Base-by-base conservation (phyloP, 495 filamentous ascomycete genomes). In the Hamigera avellanea region DNA sequence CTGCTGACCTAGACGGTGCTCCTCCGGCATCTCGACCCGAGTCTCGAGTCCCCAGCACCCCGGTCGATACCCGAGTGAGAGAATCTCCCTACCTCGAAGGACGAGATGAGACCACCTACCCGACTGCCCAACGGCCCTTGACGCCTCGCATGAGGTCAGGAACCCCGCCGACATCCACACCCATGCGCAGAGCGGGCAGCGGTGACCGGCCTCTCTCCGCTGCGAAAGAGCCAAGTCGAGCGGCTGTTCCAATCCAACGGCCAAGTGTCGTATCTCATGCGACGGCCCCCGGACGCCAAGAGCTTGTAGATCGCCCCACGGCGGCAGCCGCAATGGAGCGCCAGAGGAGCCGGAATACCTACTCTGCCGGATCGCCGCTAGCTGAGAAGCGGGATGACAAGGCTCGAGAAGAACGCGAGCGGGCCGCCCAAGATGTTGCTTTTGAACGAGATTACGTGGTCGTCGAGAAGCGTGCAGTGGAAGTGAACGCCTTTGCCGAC, bases 401-500 rank as follows among this genome's bases (percentile, higher is more conserved):
- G 14, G 31, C 61, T 2, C 63, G 62, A 27, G 76, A 86, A 32
- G 81, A 78, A 25, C 68, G 72, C 19, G 85, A 89, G 44, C 73
- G 70, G 39, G 83, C 83, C 14, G 86, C 81, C 8, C 85, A 94
- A 45, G 88, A 93, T 37, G 75, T 91, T 4, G 84, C 83, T 1
- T 83, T 93, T 52, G 86, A 93, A 50, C 70, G 87, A 44, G 91
- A 95, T 46, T 98, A 95, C 45, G 89, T 98, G 23, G 61, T 98
- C 13, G 84, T 98, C 14, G 93, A 98, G 58, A 96, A 95, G 64
- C 79, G 80, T 35, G 80, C 81, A 6, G 87, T 96, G 3, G 86
- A 95, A 55, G 89, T 96, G 18, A 95, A 98, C 61, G 89, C 91
- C 3, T 85, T 98, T 52, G 91, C 91, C 7, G 91, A 98, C 52